Base-by-base conservation (phyloP, 805 yeast species). In the Metschnikowia chrysomelidarum region DNA sequence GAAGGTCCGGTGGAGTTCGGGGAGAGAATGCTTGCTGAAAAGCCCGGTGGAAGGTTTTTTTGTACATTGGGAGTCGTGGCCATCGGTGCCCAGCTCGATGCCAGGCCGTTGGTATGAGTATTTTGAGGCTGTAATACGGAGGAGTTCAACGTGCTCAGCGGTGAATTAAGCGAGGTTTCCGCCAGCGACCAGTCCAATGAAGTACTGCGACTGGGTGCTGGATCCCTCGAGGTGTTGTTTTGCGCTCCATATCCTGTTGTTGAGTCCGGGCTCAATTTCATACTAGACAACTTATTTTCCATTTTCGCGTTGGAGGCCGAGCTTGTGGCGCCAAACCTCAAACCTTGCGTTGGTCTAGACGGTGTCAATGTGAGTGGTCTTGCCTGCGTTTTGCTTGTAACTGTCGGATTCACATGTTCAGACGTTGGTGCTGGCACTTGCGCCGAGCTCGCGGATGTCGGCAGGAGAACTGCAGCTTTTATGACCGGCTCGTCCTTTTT, bases 31-130 rank as follows among this genome's bases (percentile, higher is more conserved):
- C 45, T 40, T 5, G 60, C 44, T 28, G 53, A 44, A 35, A 58
- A 62, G 2, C 68, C 68, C 0, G 68, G 68, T 1, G 68, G 68
- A 24, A 46, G 53, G 18, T 46, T 55, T 7, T 47, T n/a, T 24
- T 15, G 31, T 17, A 11, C 19, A 11, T 18, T 28, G 3, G 40
- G 24, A 7, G 40, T 21, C 3, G 40, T 30, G 11, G 34, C 22
- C 34, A 36, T 30, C 3, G 40, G 40, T 8, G 32, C 32, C 40
- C 40, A 36, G 18, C 20, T 23, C 10, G 40, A 15, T 5, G 14
- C 23, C 27, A 9, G 32, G 11, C 15, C 14, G 12, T n/a, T 26
- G 10, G 19, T 19, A 12, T 10, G 32, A 7, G 25, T 28, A 17
- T 32, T 25, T 26, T 26, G 24, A 20, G 34, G 32, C 16, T 25